Evolutionary conservation across 208 protist species (phyloP).

Genomic region (Trypanosoma cruzi): DNA sequence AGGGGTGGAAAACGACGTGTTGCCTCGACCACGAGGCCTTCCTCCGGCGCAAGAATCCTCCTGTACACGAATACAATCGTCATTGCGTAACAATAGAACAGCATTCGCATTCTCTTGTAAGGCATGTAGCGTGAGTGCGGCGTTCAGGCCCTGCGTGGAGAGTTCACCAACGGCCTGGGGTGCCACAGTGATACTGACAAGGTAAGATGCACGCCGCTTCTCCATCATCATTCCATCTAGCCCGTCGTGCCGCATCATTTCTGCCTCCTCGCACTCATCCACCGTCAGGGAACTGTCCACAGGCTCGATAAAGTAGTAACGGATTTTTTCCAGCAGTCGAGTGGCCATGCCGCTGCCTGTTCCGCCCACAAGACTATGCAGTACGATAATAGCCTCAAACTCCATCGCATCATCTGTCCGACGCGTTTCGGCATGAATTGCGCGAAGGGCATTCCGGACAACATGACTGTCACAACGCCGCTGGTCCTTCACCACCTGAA

Average conservation of each 20-base stretch:
- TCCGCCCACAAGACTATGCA: slow-evolving; percentile 88
- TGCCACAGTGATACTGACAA: slow-evolving; percentile 73
- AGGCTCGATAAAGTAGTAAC: slow-evolving; percentile 82
- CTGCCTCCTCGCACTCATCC: slow-evolving; percentile 56
- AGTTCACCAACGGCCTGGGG: slow-evolving; percentile 74
- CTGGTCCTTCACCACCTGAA: slow-evolving; percentile 68
- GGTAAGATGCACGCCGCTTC: slow-evolving; percentile 66
- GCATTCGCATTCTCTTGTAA: slow-evolving; percentile 65
- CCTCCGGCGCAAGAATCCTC: background rate
- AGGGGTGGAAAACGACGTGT: background rate
- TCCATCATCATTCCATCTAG: slow-evolving; percentile 74
- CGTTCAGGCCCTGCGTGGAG: slow-evolving; percentile 79
- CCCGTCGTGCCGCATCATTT: slow-evolving; percentile 62
- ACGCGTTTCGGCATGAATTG: slow-evolving; percentile 76
- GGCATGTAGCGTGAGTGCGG: slow-evolving; percentile 65
- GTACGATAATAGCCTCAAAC: slow-evolving; percentile 79
- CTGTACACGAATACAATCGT: slow-evolving; percentile 38
- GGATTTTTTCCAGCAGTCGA: slow-evolving; percentile 75
- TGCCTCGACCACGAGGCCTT: background rate
- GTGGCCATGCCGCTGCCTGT: slow-evolving; percentile 86
- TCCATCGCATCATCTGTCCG: slow-evolving; percentile 47
- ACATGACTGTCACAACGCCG: slow-evolving; percentile 61
- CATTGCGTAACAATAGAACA: slow-evolving; percentile 79
- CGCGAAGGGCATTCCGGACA: slow-evolving; percentile 56
- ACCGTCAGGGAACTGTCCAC: slow-evolving; percentile 27